phyloP scores from a whole-genome alignment of 495 filamentous ascomycete genomes.

The Aspergillus hancockii region DNA sequence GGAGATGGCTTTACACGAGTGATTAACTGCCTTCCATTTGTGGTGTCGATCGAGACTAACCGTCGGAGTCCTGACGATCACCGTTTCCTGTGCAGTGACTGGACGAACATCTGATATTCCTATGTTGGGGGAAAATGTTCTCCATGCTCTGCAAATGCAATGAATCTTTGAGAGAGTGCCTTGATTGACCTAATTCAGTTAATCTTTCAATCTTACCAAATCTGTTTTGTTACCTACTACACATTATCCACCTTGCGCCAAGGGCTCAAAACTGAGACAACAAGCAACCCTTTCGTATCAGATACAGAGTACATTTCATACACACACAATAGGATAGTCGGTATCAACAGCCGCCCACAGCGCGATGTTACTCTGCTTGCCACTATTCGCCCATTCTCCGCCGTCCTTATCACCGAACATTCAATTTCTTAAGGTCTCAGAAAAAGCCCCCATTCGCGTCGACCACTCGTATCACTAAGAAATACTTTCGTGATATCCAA shows the following conservation, averaged over 20 bases:
- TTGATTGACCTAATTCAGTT: no score
- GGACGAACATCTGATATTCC: no score
- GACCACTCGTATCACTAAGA: neutral
- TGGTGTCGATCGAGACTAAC: neutral
- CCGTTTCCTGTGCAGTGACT: neutral
- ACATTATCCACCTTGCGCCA: neutral
- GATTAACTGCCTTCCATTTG: neutral
- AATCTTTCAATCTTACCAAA: no score
- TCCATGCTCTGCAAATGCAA: no score
- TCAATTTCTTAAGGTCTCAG: neutral
- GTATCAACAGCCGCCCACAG: neutral
- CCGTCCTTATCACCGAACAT: neutral
- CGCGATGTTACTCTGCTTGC: neutral
- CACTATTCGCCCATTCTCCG: neutral
- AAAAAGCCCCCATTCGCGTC: neutral
- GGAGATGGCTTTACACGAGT: neutral
- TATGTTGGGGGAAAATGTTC: no score
- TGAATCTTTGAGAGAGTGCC: no score
- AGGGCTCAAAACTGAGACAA: neutral
- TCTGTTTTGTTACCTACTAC: neutral
- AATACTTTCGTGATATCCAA: neutral
- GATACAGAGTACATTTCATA: no score
- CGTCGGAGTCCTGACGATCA: constrained; percentile 1
- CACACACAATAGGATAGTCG: neutral
- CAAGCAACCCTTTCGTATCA: neutral